phyloP scores from a whole-genome alignment of 768 basidiomycete species.

The Podaxis carcinomalis region DNA sequence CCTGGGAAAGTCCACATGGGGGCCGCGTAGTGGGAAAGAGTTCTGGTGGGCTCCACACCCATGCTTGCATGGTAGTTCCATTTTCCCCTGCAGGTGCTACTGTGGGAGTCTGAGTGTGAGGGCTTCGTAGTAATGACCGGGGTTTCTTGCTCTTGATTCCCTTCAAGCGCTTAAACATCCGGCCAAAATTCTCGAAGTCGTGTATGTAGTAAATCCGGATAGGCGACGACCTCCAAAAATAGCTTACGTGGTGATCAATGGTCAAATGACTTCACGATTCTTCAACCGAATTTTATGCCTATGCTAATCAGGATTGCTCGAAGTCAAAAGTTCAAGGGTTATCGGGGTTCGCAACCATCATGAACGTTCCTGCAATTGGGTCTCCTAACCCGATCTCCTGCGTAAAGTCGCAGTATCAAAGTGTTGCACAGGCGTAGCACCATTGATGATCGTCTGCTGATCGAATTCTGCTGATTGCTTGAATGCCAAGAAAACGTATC shows the following conservation, averaged over 20 bases:
- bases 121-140: background rate
- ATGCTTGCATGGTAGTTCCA: background rate
- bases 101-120: background rate
- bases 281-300: too few relatives aligned
- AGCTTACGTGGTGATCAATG: too few relatives aligned
- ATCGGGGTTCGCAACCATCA: slow-evolving; percentile 31
- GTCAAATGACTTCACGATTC: too few relatives aligned
- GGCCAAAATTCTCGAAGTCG: too few relatives aligned
- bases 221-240: too few relatives aligned
- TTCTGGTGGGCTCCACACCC: background rate
- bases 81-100: background rate
- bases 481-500: slow-evolving; percentile 46
- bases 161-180: background rate
- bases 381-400: slow-evolving; percentile 34
- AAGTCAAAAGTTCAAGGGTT: background rate
- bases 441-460: slow-evolving; percentile 33
- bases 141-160: background rate
- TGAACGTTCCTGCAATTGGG: slow-evolving; percentile 47
- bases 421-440: slow-evolving; percentile 25
- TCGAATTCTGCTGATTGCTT: slow-evolving; percentile 38
- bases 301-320: background rate
- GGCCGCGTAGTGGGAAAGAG: background rate
- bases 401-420: slow-evolving; percentile 46
- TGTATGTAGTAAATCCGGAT: too few relatives aligned
- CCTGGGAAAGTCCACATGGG: background rate